phyloP scores from a whole-genome alignment of 345 rosid species.

The Rhizophora mangle region DNA sequence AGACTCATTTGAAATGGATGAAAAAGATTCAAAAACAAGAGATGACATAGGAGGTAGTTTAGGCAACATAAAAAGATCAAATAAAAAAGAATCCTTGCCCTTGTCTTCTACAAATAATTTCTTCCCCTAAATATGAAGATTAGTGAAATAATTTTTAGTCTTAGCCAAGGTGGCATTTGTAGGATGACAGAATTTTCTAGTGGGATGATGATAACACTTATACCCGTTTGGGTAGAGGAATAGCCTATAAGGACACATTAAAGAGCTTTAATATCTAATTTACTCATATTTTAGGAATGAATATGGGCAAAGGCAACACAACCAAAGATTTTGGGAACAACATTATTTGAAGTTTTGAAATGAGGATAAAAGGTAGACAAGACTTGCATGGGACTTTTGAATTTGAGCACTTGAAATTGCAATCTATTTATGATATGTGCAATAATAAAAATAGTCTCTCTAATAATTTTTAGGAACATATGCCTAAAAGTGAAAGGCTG shows the following conservation, averaged over 20 bases:
- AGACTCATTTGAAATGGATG: not conserved
- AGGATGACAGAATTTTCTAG: not conserved
- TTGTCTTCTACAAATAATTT: no score
- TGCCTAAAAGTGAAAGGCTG: not conserved
- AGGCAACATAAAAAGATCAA: no score
- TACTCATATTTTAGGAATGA: no score
- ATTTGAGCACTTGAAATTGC: not conserved
- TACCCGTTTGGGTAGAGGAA: not conserved
- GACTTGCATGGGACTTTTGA: not conserved
- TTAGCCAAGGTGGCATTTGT: no score
- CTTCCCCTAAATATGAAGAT: no score
- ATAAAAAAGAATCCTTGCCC: no score
- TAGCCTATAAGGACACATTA: no score
- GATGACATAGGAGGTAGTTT: no score
- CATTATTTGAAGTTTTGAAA: not conserved
- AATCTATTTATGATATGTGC: not conserved
- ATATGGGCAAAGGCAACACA: no score
- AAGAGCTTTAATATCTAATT: no score
- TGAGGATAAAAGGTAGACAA: not conserved
- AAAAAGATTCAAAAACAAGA: no score
- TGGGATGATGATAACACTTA: not conserved
- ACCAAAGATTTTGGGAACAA: not conserved
- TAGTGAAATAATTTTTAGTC: no score
- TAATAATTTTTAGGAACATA: not conserved
- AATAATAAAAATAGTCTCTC: not conserved